phyloP scores from a whole-genome alignment of 805 yeast species.

The Priceomyces castillae region DNA sequence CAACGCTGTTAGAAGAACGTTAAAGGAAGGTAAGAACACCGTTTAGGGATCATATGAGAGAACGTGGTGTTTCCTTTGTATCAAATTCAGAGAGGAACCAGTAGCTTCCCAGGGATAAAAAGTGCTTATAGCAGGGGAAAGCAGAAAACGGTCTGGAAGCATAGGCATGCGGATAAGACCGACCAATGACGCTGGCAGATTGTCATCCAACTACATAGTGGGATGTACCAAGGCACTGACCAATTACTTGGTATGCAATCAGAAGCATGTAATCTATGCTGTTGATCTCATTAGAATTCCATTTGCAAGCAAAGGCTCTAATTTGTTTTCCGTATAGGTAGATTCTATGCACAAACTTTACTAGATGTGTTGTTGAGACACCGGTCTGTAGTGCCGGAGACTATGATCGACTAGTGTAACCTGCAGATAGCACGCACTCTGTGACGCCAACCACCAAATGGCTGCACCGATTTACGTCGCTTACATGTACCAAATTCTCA shows the following conservation, averaged over 20 bases:
- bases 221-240: not conserved
- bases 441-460: too few species aligned
- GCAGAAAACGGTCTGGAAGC: not conserved
- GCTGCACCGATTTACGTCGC: too few species aligned
- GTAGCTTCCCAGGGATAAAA: too few species aligned
- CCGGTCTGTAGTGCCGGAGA: not conserved
- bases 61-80: too few species aligned
- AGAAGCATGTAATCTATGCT: not conserved
- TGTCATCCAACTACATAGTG: not conserved
- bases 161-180: not conserved
- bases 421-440: not conserved
- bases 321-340: not conserved
- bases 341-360: not conserved
- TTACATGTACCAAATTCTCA: too few species aligned
- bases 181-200: not conserved
- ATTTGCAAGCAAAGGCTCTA: not conserved
- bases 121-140: not conserved
- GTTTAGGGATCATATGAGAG: too few species aligned
- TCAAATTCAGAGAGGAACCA: too few species aligned
- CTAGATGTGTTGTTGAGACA: not conserved
- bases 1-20: too few species aligned
- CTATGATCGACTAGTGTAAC: not conserved
- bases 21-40: too few species aligned
- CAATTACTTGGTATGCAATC: not conserved
- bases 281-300: not conserved